These are phyloP conservation scores for Tolypocladium album DNA, from an alignment of 2,329 filamentous ascomycete species.

Conservation along the genomic window DNA sequence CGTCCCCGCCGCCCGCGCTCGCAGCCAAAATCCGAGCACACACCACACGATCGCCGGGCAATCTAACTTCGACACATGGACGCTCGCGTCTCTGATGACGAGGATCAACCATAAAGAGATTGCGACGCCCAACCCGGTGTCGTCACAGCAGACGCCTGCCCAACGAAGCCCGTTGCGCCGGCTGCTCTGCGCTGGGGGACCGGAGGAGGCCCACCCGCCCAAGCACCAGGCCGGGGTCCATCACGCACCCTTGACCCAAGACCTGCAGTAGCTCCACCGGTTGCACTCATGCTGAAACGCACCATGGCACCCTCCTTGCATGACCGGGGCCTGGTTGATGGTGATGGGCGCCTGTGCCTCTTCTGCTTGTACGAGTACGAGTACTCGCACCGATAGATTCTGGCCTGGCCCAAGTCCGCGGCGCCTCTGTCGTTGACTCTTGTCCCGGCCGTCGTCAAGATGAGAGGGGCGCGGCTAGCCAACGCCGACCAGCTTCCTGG, in stretches of 20 bases:
- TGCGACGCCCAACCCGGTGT: background rate
- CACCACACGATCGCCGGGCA: background rate
- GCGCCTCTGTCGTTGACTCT: background rate
- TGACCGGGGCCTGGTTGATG: background rate
- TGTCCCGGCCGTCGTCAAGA: background rate
- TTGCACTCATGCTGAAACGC: slow-evolving; percentile 2
- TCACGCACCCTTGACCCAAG: background rate
- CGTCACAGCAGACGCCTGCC: background rate
- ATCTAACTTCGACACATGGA: background rate
- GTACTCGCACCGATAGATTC: too few species aligned
- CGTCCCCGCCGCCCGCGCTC: background rate
- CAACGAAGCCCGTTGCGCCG: background rate
- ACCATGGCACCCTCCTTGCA: background rate
- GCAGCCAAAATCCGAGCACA: background rate
- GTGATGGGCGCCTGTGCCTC: background rate
- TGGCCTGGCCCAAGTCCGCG: too few species aligned
- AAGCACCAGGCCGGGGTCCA: background rate
- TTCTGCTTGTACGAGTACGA: too few species aligned
- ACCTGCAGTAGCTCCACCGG: background rate
- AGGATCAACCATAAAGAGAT: background rate
- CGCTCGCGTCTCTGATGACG: background rate
- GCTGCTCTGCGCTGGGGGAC: background rate
- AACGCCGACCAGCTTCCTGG: background rate
- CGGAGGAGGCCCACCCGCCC: background rate
- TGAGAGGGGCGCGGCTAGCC: background rate